A percentile compares a stretch with the other conserved stretches of the same genome.
Evolutionary conservation across 306 rosid genomes (phyloP).

Genomic region (Crotalaria pallida): DNA sequence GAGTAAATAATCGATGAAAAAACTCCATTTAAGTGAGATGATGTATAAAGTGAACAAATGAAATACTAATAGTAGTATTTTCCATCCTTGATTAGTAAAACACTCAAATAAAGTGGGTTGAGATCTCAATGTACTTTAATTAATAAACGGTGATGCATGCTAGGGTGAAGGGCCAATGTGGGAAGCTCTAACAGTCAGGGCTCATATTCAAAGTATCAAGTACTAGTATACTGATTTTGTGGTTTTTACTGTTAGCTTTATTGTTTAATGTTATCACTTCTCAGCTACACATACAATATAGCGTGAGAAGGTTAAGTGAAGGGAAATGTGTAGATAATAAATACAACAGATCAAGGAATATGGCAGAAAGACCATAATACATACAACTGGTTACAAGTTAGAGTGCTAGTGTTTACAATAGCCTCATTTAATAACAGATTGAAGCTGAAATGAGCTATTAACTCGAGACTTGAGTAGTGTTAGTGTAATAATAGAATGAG

Average conservation of each 20-base stretch:
- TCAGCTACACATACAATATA: not conserved
- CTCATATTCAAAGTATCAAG: not conserved
- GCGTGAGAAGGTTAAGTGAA: not conserved
- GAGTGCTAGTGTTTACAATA: conserved; percentile 36
- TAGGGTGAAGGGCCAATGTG: not conserved
- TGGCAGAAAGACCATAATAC: conserved; percentile 15
- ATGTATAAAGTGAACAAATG: too few relatives aligned
- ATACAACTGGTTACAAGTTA: conserved; percentile 39
- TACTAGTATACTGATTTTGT: not conserved
- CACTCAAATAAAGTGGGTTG: too few relatives aligned
- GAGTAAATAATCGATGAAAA: not conserved
- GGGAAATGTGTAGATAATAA: not conserved
- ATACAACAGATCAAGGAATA: conserved; percentile 9
- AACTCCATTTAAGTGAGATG: too few relatives aligned
- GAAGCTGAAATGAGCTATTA: conserved; percentile 30
- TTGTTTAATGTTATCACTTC: not conserved
- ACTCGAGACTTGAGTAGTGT: conserved; percentile 19
- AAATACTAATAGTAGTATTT: too few relatives aligned
- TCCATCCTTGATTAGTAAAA: too few relatives aligned
- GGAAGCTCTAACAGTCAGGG: not conserved
- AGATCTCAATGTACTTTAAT: too few relatives aligned
- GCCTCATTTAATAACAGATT: conserved; percentile 40
- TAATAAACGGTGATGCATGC: too few relatives aligned
- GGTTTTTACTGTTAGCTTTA: not conserved
- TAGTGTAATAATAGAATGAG: conserved; percentile 17